These are phyloP conservation scores for Picea mariana DNA, from an alignment of 83 land plant genomes.

Conservation along the genomic window DNA sequence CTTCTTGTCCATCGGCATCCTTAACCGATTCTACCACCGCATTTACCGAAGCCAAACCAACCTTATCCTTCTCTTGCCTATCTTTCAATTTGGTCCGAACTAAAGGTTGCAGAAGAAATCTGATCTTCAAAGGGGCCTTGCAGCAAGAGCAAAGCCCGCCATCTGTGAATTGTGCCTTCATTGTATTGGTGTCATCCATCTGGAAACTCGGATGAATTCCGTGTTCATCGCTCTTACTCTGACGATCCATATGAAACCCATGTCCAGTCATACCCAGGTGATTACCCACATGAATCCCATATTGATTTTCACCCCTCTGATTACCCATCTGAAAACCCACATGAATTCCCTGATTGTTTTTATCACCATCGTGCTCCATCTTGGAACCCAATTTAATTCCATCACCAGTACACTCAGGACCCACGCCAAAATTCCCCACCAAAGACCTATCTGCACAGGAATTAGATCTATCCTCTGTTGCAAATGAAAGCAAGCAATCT, in stretches of 20 bases:
- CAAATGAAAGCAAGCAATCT: conserved; percentile 53
- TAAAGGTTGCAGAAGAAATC: conserved; percentile 6
- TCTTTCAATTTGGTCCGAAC: conserved; percentile 15
- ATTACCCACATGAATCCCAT: background rate
- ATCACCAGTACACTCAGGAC: conserved; percentile 17
- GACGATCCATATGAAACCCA: conserved; percentile 7
- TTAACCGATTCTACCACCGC: conserved; percentile 1
- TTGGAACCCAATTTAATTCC: background rate
- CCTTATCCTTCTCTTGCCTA: conserved; percentile 15
- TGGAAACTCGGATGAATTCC: too few relatives aligned
- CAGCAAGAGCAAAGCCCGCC: conserved; percentile 48
- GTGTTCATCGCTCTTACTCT: background rate
- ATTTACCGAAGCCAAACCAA: conserved; percentile 9
- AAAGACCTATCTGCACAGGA: conserved; percentile 39
- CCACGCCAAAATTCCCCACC: conserved; percentile 39
- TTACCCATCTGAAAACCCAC: background rate
- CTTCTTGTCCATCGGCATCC: conserved; percentile 20
- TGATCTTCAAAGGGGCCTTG: conserved; percentile 22
- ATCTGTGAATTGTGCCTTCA: too few relatives aligned
- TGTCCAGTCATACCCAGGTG: background rate
- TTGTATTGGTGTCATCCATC: too few relatives aligned
- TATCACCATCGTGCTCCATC: background rate
- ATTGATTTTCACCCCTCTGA: conserved; percentile 5
- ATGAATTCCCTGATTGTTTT: background rate
- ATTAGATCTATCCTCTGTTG: conserved; percentile 30